Base-by-base conservation (phyloP, 441 rosid species). In the Theobroma grandiflorum region DNA sequence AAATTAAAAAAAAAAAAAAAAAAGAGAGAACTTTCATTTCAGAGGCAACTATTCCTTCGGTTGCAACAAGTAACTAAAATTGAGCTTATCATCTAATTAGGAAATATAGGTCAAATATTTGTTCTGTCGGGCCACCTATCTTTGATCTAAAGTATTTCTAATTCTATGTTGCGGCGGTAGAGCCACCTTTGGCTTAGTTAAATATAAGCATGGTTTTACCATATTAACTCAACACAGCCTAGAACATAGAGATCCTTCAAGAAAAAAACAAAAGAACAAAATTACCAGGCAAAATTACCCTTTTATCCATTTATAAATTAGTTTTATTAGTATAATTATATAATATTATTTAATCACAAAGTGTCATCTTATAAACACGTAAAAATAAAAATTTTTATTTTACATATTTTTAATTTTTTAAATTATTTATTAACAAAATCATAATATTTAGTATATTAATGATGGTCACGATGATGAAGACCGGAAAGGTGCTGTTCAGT, bases 41-140 rank as follows among this genome's bases (percentile, higher is more conserved):
- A 45, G 7, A 6, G 49, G 10, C 49, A 6, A 45, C 10, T 45
- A 6, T 45, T 45, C 49, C 2, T 6, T n/a, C 20, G 64, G 64
- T 12, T 31, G 11, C 57, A 45, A 26, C 62, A 71, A 52, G 8
- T 45, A 45, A 14, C 26, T 14, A 26, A 10, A 71, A 6, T 15
- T 33, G 59, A 71, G 22, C 43, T 71, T 5, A 71, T 50, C 1
- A 33, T 16, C 4, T 49, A 50, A 70, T 15, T 26, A 3, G 61
- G 8, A 71, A 52, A 6, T 52, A 71, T 33, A 71, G 45, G 75
- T 50, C 16, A 50, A 71, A 31, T 50, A 33, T 4, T 71, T 71
- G 75, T 35, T 9, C 11, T 50, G 62, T 71, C 16, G 4, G 61
- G 75, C 16, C 75, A 71, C 75, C 62, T 33, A 71, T 71, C 61